Evolutionary conservation across 176 grass and related monocot genomes (phyloP), one percentile per base, ranked within the genome.

Genomic region (Triticum urartu): DNA sequence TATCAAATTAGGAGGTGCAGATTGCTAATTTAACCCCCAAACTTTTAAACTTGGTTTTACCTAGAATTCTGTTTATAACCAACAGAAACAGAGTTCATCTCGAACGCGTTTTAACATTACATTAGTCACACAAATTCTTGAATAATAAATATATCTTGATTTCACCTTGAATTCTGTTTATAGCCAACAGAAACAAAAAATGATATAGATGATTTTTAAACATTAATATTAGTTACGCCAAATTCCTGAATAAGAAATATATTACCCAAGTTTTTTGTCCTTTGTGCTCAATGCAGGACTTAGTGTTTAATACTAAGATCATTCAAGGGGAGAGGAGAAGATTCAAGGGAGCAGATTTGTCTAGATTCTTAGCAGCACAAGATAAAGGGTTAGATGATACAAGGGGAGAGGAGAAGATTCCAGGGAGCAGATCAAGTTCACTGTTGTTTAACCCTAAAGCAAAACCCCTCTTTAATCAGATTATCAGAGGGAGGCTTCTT

Each of bases 191-290:
- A 43, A 52, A 30, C 26, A 59, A 59, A 35, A 68, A 75, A 74
- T 45, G 13, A 17, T 28, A 7, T 5, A 75, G 24, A 52, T 26
- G 7, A 8, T 32, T 20, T 52, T 35, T 76, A 54, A 54, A 30
- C 42, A 75, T 75, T 15, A 75, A 50, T 74, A 47, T 28, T 75
- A 75, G 72, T 75, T 75, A 75, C 72, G 48, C 24, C 66, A 75
- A 30, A 30, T 75, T 75, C 42, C 28, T 50, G 42, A 50, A 50
- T 30, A 18, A 75, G 42, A 50, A 75, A 50, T 50, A 28, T 75
- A 2, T 50, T 75, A 17, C 42, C 24, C 21, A 48, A 50, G 72
- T 52, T 75, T 26, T 32, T 47, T 47, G 43, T 47, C 43, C 43
- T 47, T 18, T 45, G 5, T 45, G 21, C 39, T 8, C 42, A 73